phyloP scores from a whole-genome alignment of 495 filamentous ascomycete species.

The Xylaria nigripes region DNA sequence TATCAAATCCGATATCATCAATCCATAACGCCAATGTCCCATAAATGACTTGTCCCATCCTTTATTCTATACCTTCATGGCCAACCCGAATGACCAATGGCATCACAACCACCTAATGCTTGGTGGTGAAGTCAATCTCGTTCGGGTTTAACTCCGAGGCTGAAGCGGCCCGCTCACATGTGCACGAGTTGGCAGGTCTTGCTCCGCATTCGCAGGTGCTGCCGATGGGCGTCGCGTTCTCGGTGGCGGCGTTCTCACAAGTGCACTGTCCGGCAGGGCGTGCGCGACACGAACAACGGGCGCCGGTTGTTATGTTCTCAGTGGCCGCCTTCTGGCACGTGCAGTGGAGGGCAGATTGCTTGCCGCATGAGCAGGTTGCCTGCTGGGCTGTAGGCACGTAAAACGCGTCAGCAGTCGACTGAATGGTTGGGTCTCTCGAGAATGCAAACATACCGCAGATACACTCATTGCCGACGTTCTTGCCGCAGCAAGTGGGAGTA shows the following conservation, averaged over 20 bases:
- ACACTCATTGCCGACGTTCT: conserved; percentile 36
- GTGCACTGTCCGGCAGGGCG: conserved; percentile 76
- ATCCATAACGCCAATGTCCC: neutral
- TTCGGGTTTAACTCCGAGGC: conserved; percentile 42
- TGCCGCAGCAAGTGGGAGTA: conserved; percentile 44
- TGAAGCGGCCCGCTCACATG: conserved; percentile 63
- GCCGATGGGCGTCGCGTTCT: conserved; percentile 55
- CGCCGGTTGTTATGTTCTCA: conserved; percentile 67
- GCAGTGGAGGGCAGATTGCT: conserved; percentile 78
- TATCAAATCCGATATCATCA: neutral
- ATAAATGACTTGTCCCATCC: neutral
- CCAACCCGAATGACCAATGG: neutral
- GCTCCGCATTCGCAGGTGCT: conserved; percentile 67
- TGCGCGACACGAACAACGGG: conserved; percentile 73
- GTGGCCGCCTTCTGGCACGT: conserved; percentile 65
- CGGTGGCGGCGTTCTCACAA: conserved; percentile 61
- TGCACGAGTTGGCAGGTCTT: conserved; percentile 67
- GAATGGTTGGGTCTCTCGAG: neutral
- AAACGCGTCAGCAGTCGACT: conserved; percentile 1
- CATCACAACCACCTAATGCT: conserved; percentile 27
- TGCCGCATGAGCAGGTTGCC: conserved; percentile 78
- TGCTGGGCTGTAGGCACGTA: conserved; percentile 33
- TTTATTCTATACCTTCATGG: neutral
- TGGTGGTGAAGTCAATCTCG: conserved; percentile 79
- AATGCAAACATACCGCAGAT: conserved; percentile 38